Conservation (phyloP, 2,329 filamentous ascomycete species). For the Claviceps sp. region DNA sequence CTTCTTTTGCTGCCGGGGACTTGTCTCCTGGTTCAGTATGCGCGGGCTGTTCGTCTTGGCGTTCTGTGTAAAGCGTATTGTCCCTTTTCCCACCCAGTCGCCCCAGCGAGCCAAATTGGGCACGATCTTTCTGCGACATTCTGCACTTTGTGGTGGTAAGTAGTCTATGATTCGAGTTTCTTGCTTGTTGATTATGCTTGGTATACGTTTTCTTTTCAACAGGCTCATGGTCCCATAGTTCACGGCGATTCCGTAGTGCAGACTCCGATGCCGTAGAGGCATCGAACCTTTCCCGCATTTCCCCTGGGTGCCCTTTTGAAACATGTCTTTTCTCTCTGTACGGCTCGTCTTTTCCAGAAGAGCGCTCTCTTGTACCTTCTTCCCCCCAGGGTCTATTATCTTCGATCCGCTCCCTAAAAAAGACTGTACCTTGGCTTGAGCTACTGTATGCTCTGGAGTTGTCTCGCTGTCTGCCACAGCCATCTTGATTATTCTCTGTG, state of each 20-base stretch:
- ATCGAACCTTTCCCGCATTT: not conserved
- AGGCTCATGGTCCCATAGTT: not conserved
- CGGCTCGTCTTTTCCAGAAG: not conserved
- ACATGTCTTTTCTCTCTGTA: not conserved
- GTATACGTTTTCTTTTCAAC: not conserved
- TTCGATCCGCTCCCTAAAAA: slow-evolving; percentile 2
- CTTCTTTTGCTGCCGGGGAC: not conserved
- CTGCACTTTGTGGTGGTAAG: not conserved
- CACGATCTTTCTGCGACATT: not conserved
- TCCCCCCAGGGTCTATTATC: not conserved
- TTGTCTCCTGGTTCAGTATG: not conserved
- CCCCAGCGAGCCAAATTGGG: not conserved
- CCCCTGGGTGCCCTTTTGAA: not conserved
- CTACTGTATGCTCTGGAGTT: slow-evolving; percentile 2
- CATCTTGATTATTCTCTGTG: not conserved
- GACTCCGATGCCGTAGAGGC: not conserved
- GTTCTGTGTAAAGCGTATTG: slow-evolving; percentile 6
- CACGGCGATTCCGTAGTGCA: not conserved
- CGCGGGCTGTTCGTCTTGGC: not conserved
- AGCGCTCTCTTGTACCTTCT: not conserved
- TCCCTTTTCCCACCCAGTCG: slow-evolving; percentile 8
- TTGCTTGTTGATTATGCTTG: not conserved
- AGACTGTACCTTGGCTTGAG: not conserved
- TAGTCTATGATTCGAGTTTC: not conserved
- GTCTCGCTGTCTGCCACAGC: not conserved